Conservation (phyloP, 108 stramenopile species). For the Skeletonema marinoi region DNA sequence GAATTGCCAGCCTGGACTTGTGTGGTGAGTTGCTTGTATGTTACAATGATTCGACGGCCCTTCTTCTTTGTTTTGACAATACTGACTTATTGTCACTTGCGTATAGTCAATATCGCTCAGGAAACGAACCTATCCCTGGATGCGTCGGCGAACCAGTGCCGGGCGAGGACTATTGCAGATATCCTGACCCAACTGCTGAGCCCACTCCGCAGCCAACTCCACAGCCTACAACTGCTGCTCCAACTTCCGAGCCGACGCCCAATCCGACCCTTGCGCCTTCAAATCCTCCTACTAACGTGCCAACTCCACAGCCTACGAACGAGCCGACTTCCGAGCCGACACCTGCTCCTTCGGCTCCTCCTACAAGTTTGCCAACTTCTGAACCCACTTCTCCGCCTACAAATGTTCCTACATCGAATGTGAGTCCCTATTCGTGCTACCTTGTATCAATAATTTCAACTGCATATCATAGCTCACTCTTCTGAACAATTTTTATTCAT, state of each 20-base stretch:
- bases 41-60: no score
- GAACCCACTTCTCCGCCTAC: background rate
- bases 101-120: constrained; percentile 1
- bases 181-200: background rate
- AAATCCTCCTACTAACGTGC: background rate
- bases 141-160: background rate
- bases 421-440: background rate
- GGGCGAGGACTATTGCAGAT: background rate
- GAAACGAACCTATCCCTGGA: constrained; percentile 27
- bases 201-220: background rate
- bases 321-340: background rate
- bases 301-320: background rate
- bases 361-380: background rate
- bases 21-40: no score
- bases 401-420: background rate
- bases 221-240: no score
- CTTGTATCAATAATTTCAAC: background rate
- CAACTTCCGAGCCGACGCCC: background rate
- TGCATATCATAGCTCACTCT: background rate
- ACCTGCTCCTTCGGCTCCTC: background rate
- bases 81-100: no score
- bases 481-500: background rate
- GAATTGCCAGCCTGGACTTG: constrained; percentile 12
- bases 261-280: background rate
- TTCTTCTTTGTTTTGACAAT: no score